Evolutionary conservation across 1,284 basidiomycete genomes (phyloP), one percentile per base, ranked within the genome.

Genomic region (Microbotryomycetes sp.): DNA sequence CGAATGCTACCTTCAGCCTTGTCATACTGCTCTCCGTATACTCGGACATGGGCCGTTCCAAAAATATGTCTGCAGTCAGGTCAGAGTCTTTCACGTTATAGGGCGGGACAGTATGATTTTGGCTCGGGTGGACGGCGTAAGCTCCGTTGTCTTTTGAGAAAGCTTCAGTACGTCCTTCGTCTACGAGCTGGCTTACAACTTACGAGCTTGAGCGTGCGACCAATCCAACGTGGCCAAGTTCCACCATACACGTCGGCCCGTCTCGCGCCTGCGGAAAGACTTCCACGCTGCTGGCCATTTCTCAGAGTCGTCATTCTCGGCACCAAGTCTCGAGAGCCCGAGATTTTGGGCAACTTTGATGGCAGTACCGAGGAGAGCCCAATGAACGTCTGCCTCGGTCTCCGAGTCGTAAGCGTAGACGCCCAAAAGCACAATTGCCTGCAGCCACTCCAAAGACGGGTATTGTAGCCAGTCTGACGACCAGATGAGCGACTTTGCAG

Each of bases 331-430:
- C 2, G 61, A 60, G 29, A 66, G 45, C 21, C 64, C 64, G 13
- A 66, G 53, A 28, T 66, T 66, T 59, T 71, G 62, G n/a, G 49
- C 65, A 35, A 29, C 59, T 53, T 73, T 73, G 64, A 73, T 70
- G 16, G 70, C 71, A 0, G 71, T 68, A 6, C 72, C 72, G 15
- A 73, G 60, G 4, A 73, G 60, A 1, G 68, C 68, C 70, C 68
- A 73, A 24, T 72, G 71, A 2, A 64, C 67, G 29, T 73, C 72
- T n/a, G 72, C 65, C 53, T 71, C 66, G 23, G 70, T 70, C 21
- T 71, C 68, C 29, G 70, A 66, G 46, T 72, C 70, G 65, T 73
- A 71, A 52, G 70, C 68, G 48, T 73, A 73, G n/a, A 71, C 68
- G 28, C 71, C 71, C 49, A 72, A 67, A 3, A 73, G 59, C 45